These are phyloP conservation scores for Thelephora terrestris DNA, from an alignment of 1,284 basidiomycete genomes.

Conservation along the genomic window DNA sequence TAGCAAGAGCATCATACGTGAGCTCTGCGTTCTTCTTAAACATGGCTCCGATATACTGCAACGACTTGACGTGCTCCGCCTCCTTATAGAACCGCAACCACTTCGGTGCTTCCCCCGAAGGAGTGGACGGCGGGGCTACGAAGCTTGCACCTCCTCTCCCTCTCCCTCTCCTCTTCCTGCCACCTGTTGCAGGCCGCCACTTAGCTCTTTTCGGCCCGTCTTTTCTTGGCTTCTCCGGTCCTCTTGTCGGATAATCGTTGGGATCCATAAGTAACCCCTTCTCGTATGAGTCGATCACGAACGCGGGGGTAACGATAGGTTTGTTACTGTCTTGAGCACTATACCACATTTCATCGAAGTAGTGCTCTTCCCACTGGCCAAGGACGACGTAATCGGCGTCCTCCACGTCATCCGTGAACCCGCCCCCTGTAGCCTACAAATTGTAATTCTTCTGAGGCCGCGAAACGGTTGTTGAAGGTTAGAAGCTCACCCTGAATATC, in stretches of 20 bases:
- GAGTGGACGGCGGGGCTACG: neutral
- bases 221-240: neutral
- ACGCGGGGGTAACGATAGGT: constrained; percentile 37
- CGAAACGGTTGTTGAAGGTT: neutral
- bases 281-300: constrained; percentile 45
- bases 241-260: constrained; percentile 24
- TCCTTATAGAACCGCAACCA: constrained; percentile 1
- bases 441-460: constrained; percentile 1
- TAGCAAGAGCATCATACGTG: no score
- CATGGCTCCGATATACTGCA: no score
- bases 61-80: neutral
- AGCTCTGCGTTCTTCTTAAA: no score
- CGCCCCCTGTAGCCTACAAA: constrained; percentile 51
- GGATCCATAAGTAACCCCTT: constrained; percentile 35
- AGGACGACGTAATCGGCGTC: constrained; percentile 52
- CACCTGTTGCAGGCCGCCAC: constrained; percentile 9
- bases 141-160: neutral
- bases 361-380: constrained; percentile 32
- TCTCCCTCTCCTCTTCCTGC: constrained; percentile 1
- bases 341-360: constrained; percentile 36
- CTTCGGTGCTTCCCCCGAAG: neutral
- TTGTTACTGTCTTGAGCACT: constrained; percentile 25
- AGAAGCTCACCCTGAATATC: constrained; percentile 40
- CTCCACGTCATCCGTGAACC: constrained; percentile 36
- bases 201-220: constrained; percentile 11